Evolutionary conservation across 345 rosid species (phyloP), one percentile per base, ranked within the genome.

Genomic region (Linum trigynum): DNA sequence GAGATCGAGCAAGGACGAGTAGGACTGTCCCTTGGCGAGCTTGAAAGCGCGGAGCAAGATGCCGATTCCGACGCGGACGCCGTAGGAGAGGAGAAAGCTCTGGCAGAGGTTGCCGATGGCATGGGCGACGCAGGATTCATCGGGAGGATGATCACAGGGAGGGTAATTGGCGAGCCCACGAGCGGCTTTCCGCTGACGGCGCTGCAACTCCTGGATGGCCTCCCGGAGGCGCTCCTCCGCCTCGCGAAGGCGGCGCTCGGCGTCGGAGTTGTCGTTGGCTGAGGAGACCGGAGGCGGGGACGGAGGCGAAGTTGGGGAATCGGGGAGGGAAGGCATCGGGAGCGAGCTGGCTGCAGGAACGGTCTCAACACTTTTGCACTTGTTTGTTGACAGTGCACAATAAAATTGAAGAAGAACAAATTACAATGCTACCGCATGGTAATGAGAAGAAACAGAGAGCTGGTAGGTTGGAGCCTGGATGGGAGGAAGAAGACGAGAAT

Each of bases 81-180:
- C 98, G 51, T 91, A 89, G 10, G 98, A 87, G 64, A 95, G 94
- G 62, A 95, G 98, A 73, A 95, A 95, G 83, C 89, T 87, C 83
- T 95, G 98, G 74, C 99, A 95, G 72, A 95, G 95, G 74, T 95
- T 95, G 1, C 98, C 98, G 53, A 95, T 91, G 48, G 98, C 96
- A 80, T 95, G 83, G 35, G 99, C 96, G 15, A 87, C 85, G 65
- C 99, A 95, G 0, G 98, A 95, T 64, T 87, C 97, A 42, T 91
- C 95, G 36, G 81, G 70, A 7, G 84, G 78, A 78, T 95, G 98
- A 76, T 91, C 85, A 67, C 98, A 91, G 1, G 92, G 86, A 0
- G 77, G 96, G 17, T 69, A 63, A 56, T 76, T 68, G 42, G 82
- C 80, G 53, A 77, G 67, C 36, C 38, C 61, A 7, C 74, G 80